Percentiles rank a stretch among this genome's conserved stretches.
phyloP scores from a whole-genome alignment of 2,329 filamentous ascomycete species.

The Hypoxylon sp. region DNA sequence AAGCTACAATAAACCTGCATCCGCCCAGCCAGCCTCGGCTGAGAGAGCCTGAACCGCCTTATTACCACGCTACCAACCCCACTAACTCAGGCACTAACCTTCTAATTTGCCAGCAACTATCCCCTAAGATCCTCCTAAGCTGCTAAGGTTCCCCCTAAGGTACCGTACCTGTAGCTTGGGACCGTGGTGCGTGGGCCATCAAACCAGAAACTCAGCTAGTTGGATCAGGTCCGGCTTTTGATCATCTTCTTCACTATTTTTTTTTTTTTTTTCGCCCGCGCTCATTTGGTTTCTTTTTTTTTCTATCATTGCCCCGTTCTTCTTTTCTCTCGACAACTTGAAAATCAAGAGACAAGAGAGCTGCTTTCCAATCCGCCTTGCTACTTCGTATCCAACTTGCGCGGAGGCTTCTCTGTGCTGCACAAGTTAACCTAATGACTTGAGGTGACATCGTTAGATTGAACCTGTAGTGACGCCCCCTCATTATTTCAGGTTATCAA shows the following conservation, averaged over 20 bases:
- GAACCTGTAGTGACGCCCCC: conserved; percentile 25
- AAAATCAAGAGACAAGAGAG: neutral
- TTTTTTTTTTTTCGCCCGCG: conserved; percentile 11
- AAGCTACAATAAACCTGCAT: neutral
- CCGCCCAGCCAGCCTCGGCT: conserved; percentile 32
- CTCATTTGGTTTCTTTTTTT: conserved; percentile 24
- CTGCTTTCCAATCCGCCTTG: conserved; percentile 3
- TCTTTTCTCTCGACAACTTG: conserved; percentile 7
- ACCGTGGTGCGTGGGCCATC: conserved; percentile 3
- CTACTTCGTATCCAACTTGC: conserved; percentile 10
- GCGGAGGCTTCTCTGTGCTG: conserved; percentile 10
- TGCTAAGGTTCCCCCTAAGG: too few relatives aligned
- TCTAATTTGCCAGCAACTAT: too few relatives aligned
- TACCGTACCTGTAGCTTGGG: conserved; percentile 24
- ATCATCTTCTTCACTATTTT: conserved; percentile 8
- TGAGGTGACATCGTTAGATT: conserved; percentile 34
- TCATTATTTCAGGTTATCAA: conserved; percentile 1
- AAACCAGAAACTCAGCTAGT: too few relatives aligned
- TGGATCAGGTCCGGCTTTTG: conserved; percentile 18
- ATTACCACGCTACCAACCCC: conserved; percentile 17
- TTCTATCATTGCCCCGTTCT: conserved; percentile 3
- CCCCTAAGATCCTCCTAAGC: too few relatives aligned
- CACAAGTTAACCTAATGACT: conserved; percentile 32
- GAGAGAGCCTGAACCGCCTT: conserved; percentile 18
- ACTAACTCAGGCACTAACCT: conserved; percentile 11